Base-by-base conservation (phyloP, 1,284 basidiomycete species). In the Athelia psychrophila region DNA sequence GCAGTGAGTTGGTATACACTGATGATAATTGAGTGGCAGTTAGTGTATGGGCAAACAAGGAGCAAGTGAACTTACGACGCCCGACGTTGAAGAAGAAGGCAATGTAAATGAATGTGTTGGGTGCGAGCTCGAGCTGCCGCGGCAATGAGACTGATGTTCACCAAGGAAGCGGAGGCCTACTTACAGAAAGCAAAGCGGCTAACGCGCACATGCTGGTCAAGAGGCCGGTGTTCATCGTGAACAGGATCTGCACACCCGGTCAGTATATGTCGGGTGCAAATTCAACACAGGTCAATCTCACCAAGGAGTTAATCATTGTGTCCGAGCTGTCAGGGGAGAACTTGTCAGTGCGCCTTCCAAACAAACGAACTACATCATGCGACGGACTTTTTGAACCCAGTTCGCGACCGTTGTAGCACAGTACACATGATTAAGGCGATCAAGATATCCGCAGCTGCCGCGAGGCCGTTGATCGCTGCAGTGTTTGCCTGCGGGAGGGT, bases 381-480 rank as follows among this genome's bases (percentile, higher is more conserved):
- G n/a, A 42, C 44, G 19, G 10, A 46, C 44, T 20, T 10, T 23
- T n/a, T 46, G 65, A 83, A 82, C 5, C 81, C 80, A 9, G 81
- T 83, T 32, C 81, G 71, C 1, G 80, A 81, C 9, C 58, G 64
- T 51, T 78, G 77, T 18, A 86, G 69, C 44, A 85, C 65, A 2
- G 58, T 66, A 59, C 79, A 81, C 25, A 86, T 72, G 22, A 72
- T 68, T 10, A 60, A 61, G 0, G 83, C 78, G 44, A 86, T 84
- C 27, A 80, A 58, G 10, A 82, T 67, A 51, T 86, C 83, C 2
- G 77, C 76, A 2, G 72, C 77, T 0, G 79, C 81, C 0, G 80
- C 76, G 13, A 81, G 67, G 0, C 70, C 75, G 56, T 84, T 86
- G 50, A 84, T 72, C 30, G 73, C 54, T 56, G 80, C 77, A 0